Evolutionary conservation across 257 asterid species (phyloP), one percentile per base, ranked within the genome.

Genomic region (Salvia rosmarinus): DNA sequence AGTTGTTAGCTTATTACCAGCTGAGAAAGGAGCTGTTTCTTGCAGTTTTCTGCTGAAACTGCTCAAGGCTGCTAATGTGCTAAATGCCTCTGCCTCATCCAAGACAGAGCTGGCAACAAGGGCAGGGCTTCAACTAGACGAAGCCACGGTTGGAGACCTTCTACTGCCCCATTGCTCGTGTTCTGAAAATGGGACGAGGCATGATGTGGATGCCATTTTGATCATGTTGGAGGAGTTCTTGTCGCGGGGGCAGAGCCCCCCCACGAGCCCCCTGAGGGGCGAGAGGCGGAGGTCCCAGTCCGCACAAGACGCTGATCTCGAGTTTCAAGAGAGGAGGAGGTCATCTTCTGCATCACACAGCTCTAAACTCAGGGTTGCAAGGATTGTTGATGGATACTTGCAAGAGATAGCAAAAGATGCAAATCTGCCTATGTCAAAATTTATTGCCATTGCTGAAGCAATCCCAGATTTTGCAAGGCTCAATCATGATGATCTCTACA

Each of bases 201-300:
- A 86, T 52, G 92, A 91, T 68, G 93, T 94, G 8, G 99, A 94
- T 44, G 32, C 84, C 23, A 88, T 87, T 19, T 47, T 79, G 80
- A 76, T 67, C 34, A 89, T 94, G 54, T 39, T 94, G 32, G 95
- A 89, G 65, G 83, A 86, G 72, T 94, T 94, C 86, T 68, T 86
- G 91, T 64, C n/a, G n/a, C 92, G 83, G 79, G 92, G 87, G 14
- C 90, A 81, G 81, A 88, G 90, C 78, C 97, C 91, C 10, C 89
- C n/a, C n/a, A 86, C 87, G 4, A 90, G 96, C 80, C 98, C 98
- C 67, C 80, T n/a, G n/a, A n/a, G n/a, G n/a, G n/a, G n/a, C n/a
- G n/a, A n/a, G 68, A 81, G 99, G 50, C 83, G 96, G 56, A 82
- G 98, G 78, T 94, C 98, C 2, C 81, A 96, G n/a, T 94, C 99